Conservation (phyloP, 2,329 filamentous ascomycete species). For the Aspergillus fijiensis region DNA sequence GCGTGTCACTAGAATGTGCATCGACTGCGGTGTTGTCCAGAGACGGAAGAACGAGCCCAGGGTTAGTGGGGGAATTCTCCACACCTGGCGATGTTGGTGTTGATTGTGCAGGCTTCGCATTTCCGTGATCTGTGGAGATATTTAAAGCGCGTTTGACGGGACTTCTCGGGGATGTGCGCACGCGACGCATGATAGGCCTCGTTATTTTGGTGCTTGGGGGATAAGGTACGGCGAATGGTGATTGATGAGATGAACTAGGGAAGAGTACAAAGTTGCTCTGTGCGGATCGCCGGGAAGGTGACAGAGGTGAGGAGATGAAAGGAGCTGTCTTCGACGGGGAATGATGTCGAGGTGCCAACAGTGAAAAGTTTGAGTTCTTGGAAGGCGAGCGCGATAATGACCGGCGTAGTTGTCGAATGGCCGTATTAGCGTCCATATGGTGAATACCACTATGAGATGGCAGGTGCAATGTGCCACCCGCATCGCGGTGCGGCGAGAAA, state of each 20-base stretch:
- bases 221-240: slow-evolving; percentile 63
- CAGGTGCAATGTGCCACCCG: slow-evolving; percentile 77
- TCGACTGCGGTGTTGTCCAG: slow-evolving; percentile 21
- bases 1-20: slow-evolving; percentile 43
- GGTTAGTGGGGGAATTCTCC: slow-evolving; percentile 44
- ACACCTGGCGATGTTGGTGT: slow-evolving; percentile 49
- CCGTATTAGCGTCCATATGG: slow-evolving; percentile 77
- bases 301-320: slow-evolving; percentile 55
- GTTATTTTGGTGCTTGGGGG: slow-evolving; percentile 64
- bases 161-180: slow-evolving; percentile 73
- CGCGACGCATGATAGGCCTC: slow-evolving; percentile 45
- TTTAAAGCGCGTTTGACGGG: slow-evolving; percentile 76
- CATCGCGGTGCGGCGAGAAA: slow-evolving; percentile 51
- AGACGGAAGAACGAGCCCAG: slow-evolving; percentile 27
- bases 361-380: slow-evolving; percentile 68
- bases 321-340: slow-evolving; percentile 53
- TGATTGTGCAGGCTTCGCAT: slow-evolving; percentile 56
- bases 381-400: slow-evolving; percentile 93
- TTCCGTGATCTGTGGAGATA: slow-evolving; percentile 69
- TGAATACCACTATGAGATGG: slow-evolving; percentile 82
- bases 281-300: slow-evolving; percentile 56
- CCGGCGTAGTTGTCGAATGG: slow-evolving; percentile 78
- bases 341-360: slow-evolving; percentile 54
- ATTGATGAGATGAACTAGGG: slow-evolving; percentile 45
- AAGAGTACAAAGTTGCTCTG: slow-evolving; percentile 56